These are phyloP conservation scores for Colletotrichum sp. DNA, from an alignment of 2,329 filamentous ascomycete species.

Conservation along the genomic window DNA sequence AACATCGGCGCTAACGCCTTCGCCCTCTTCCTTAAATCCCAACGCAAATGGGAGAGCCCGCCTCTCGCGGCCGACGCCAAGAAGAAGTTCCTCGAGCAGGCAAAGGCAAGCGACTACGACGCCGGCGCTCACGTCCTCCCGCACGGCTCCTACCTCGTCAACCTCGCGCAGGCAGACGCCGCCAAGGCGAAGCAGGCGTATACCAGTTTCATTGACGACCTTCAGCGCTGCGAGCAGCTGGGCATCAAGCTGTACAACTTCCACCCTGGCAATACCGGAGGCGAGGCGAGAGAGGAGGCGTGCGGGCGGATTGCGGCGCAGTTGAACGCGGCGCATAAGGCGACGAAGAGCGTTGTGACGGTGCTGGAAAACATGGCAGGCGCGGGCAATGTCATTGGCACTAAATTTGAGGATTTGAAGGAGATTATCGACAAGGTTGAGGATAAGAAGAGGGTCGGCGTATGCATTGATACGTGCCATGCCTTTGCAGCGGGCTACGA, in stretches of 20 bases:
- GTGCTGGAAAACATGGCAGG: constrained; percentile 97
- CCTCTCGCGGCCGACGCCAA: constrained; percentile 72
- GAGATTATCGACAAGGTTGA: constrained; percentile 83
- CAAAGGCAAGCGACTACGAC: constrained; percentile 74
- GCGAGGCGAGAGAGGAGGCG: constrained; percentile 69
- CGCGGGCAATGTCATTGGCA: constrained; percentile 85
- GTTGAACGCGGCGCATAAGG: constrained; percentile 81
- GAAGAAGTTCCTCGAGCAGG: constrained; percentile 72
- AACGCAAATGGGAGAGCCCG: constrained; percentile 92
- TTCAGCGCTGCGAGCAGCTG: constrained; percentile 82
- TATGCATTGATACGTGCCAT: constrained; percentile 97
- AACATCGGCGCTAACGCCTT: constrained; percentile 92
- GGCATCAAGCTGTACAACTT: constrained; percentile 97
- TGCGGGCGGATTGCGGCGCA: constrained; percentile 80
- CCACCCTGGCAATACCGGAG: constrained; percentile 86
- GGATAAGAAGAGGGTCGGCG: constrained; percentile 84
- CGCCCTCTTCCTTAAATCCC: constrained; percentile 93
- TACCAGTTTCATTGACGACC: constrained; percentile 83
- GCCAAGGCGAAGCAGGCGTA: constrained; percentile 88
- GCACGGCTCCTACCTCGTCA: constrained; percentile 96
- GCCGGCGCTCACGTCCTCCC: constrained; percentile 78
- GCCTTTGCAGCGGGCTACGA: constrained; percentile 95
- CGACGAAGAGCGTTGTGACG: constrained; percentile 78
- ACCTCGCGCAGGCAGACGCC: constrained; percentile 84
- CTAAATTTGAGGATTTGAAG: constrained; percentile 82